Conservation (phyloP, 2,329 filamentous ascomycete species). For the Nemania sp. region DNA sequence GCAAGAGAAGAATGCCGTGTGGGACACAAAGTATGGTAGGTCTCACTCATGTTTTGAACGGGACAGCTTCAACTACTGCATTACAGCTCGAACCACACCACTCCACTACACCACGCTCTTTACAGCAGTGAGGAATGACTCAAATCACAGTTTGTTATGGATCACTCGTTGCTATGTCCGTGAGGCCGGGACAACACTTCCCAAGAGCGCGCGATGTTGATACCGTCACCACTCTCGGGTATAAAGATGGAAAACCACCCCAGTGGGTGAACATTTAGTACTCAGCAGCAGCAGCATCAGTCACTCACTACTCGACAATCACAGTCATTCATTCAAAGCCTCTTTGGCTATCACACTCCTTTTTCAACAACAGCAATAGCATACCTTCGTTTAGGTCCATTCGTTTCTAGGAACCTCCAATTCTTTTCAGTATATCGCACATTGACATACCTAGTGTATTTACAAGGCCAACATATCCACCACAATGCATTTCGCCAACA, state of each 20-base stretch:
- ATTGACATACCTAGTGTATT: constrained; percentile 3
- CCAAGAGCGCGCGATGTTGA: constrained; percentile 33
- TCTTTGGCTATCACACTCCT: constrained; percentile 31
- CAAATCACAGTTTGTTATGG: constrained; percentile 34
- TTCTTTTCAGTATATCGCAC: constrained; percentile 5
- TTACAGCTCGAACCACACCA: constrained; percentile 16
- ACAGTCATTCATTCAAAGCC: constrained; percentile 38
- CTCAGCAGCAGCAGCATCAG: constrained; percentile 25
- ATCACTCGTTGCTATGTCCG: constrained; percentile 24
- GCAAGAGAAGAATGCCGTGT: not conserved
- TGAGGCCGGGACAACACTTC: constrained; percentile 6
- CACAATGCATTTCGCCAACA: constrained; percentile 38
- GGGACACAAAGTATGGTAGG: constrained; percentile 22
- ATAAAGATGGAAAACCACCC: constrained; percentile 35
- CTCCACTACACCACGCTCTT: not conserved
- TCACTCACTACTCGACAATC: constrained; percentile 24
- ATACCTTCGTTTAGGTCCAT: constrained; percentile 30
- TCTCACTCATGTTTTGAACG: constrained; percentile 29
- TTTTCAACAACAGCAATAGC: constrained; percentile 16
- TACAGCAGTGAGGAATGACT: constrained; percentile 37
- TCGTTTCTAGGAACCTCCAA: not conserved
- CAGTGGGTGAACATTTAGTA: constrained; percentile 11
- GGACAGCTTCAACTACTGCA: constrained; percentile 26
- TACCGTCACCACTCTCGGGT: constrained; percentile 37
- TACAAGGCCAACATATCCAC: constrained; percentile 12